Conservation (phyloP, 345 rosid species). For the Citrus inodora region DNA sequence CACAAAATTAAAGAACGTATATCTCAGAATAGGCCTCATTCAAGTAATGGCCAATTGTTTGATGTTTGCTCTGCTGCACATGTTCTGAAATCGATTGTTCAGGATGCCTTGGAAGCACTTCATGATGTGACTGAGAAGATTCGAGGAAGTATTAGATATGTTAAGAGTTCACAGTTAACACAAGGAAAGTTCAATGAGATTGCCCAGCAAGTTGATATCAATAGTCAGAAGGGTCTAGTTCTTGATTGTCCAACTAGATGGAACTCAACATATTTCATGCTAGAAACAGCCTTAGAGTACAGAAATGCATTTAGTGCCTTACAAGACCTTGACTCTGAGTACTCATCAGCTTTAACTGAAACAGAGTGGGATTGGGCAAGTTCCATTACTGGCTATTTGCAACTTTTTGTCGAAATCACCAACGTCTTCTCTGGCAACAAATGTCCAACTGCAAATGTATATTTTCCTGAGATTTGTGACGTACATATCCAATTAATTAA, state of each 20-base stretch:
- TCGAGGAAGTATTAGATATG: constrained; percentile 65
- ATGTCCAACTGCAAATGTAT: constrained; percentile 77
- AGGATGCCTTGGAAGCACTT: constrained; percentile 64
- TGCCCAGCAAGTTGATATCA: constrained; percentile 61
- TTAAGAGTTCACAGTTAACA: constrained; percentile 66
- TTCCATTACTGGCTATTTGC: constrained; percentile 55
- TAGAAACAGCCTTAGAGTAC: constrained; percentile 70
- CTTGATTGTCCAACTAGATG: constrained; percentile 61
- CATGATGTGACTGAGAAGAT: constrained; percentile 64
- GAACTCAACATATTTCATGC: constrained; percentile 81
- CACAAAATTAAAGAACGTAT: constrained; percentile 58
- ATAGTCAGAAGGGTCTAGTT: constrained; percentile 45
- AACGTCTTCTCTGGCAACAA: constrained; percentile 51
- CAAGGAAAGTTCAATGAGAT: constrained; percentile 71
- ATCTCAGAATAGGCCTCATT: constrained; percentile 51
- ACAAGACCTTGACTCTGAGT: constrained; percentile 58
- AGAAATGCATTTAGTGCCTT: constrained; percentile 54
- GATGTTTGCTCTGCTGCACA: constrained; percentile 76
- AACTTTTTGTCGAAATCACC: constrained; percentile 56
- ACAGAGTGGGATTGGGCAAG: constrained; percentile 82
- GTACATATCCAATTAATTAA: constrained; percentile 82
- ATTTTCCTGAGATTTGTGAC: constrained; percentile 82
- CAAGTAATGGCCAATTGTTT: constrained; percentile 60
- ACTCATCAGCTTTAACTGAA: constrained; percentile 53
- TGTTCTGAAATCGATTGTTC: constrained; percentile 55